Evolutionary conservation across 345 rosid genomes (phyloP).

Genomic region (Corymbia maculata): DNA sequence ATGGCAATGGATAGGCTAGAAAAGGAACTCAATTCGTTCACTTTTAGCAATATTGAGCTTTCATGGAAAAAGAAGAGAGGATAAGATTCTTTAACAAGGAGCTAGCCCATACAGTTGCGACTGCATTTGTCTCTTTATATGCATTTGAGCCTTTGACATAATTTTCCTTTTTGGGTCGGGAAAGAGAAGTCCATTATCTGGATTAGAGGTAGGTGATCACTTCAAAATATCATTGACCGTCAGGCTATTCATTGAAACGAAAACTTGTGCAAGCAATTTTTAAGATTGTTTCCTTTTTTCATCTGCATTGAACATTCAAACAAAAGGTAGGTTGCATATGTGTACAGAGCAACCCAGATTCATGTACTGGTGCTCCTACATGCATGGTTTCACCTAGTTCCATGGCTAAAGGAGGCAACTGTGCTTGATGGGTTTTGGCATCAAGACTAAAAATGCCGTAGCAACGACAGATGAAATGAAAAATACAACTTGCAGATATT

Average conservation of each 20-base stretch:
- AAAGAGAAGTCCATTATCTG: not conserved
- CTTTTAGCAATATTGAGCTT: not conserved
- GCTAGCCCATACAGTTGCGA: not conserved
- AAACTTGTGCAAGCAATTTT: not conserved
- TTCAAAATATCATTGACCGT: not conserved
- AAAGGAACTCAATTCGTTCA: not conserved
- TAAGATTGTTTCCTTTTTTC: not conserved
- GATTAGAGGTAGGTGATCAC: not conserved
- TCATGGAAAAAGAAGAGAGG: not conserved
- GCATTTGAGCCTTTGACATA: not conserved
- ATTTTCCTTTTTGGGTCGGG: not conserved
- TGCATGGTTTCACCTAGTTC: not conserved
- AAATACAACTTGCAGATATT: not conserved
- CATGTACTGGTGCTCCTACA: not conserved
- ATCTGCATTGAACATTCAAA: not conserved
- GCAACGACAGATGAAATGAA: not conserved
- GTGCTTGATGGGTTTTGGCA: not conserved
- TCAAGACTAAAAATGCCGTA: not conserved
- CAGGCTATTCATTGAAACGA: not conserved
- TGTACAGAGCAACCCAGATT: not conserved
- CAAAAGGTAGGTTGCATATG: not conserved
- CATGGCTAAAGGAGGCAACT: not conserved
- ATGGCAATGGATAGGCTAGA: not conserved
- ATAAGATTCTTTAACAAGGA: not conserved
- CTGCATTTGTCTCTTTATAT: not conserved